Conservation (phyloP, 352 stramenopile species). For the Pythium chondricola region DNA sequence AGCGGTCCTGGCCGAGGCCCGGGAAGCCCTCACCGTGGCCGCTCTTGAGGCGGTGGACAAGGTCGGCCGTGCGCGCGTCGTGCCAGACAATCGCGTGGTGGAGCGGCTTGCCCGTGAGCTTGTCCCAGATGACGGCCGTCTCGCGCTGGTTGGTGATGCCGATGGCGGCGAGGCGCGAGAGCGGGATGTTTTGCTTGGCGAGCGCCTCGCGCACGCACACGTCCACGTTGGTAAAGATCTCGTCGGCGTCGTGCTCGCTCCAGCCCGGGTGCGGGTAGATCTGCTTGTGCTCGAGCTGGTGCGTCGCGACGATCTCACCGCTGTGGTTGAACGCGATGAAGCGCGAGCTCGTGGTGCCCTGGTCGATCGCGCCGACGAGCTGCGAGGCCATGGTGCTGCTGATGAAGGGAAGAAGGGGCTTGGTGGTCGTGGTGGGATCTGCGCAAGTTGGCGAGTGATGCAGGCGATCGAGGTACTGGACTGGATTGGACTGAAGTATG, state of each 20-base stretch:
- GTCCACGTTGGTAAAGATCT: slow-evolving; percentile 90
- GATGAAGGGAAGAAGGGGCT: slow-evolving; percentile 3
- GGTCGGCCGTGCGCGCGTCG: slow-evolving; percentile 91
- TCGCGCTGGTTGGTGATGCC: slow-evolving; percentile 99
- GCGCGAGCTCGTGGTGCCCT: slow-evolving; percentile 95
- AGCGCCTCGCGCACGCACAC: slow-evolving; percentile 75
- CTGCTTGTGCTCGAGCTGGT: slow-evolving; percentile 97
- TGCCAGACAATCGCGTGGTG: slow-evolving; percentile 99
- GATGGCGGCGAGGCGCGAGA: slow-evolving; percentile 82
- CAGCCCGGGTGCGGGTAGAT: slow-evolving; percentile 94
- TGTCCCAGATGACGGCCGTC: slow-evolving; percentile 97
- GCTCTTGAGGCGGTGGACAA: slow-evolving; percentile 79
- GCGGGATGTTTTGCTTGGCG: slow-evolving; percentile 50
- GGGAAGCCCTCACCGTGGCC: slow-evolving; percentile 47
- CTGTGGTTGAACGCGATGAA: slow-evolving; percentile 94
- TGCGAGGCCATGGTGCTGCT: slow-evolving; percentile 36
- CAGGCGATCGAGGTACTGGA: not conserved
- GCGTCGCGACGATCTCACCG: slow-evolving; percentile 84
- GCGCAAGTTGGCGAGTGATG: slow-evolving; percentile 17
- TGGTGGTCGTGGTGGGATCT: slow-evolving; percentile 1
- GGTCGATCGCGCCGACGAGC: slow-evolving; percentile 91
- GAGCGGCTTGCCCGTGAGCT: slow-evolving; percentile 92
- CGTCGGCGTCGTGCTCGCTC: slow-evolving; percentile 97
- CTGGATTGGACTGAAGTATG: too few species aligned
- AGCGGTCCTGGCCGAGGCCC: slow-evolving; percentile 51